Evolutionary conservation across 1,284 basidiomycete species (phyloP), one percentile per base, ranked within the genome.

Genomic region (Amylostereum chailletii): DNA sequence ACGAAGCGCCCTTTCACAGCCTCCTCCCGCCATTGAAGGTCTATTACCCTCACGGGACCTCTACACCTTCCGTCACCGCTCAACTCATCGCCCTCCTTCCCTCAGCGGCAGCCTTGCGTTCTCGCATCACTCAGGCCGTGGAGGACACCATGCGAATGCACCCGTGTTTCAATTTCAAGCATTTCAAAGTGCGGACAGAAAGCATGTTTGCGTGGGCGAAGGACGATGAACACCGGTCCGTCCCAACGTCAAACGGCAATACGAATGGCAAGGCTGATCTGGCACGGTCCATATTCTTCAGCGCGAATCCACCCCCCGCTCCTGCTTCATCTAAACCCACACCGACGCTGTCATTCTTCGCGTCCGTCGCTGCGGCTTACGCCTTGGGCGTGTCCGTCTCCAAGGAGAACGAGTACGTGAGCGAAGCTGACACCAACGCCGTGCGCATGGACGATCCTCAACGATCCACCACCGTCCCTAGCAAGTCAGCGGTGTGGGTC

Each of bases 271-370:
- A 63, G 53, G 52, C 53, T 33, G 65, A 66, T 31, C 57, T 66
- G n/a, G 66, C 66, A 10, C 58, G 60, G 45, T 64, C 66, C 9
- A 54, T 67, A 29, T 72, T 73, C 49, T 71, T 73, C 48, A 63
- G 63, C 8, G 42, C 40, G 11, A 39, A 60, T n/a, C 34, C 55
- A 10, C 19, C 39, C 36, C 50, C 52, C 46, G 50, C 51, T 11
- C 50, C 57, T 8, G 38, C 52, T 19, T 50, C 53, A 0, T 34
- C 45, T 10, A 45, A 45, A 31, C 58, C 66, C 29, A 66, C 63
- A 38, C 71, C 76, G 8, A 71, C 75, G 0, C 61, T 84, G 42
- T 72, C 75, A 47, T 80, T 84, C 62, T 83, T 83, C 54, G 75
- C 79, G 1, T 68, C 72, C 1, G 71, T 75, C 27, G 70, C 73